Percentiles rank a stretch among this genome's conserved stretches.
phyloP scores from a whole-genome alignment of 1,284 basidiomycete genomes.

The Inonotus obliquus region DNA sequence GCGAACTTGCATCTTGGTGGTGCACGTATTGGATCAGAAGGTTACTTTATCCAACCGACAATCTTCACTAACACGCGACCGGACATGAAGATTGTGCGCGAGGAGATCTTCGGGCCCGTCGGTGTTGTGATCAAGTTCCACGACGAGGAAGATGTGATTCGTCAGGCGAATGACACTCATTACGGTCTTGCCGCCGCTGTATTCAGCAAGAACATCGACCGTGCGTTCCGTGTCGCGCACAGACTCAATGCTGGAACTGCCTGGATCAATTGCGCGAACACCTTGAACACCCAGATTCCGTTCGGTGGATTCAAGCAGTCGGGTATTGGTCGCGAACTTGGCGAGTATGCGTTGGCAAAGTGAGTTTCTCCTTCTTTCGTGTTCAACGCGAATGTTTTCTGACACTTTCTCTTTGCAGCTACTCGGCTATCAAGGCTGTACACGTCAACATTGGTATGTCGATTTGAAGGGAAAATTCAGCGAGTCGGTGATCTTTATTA shows the following conservation, averaged over 20 bases:
- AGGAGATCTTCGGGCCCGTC: slow-evolving; percentile 92
- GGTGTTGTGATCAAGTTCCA: slow-evolving; percentile 72
- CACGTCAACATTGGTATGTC: slow-evolving; percentile 67
- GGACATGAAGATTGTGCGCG: slow-evolving; percentile 83
- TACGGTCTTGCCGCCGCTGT: slow-evolving; percentile 88
- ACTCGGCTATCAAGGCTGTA: slow-evolving; percentile 81
- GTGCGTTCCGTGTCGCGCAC: slow-evolving; percentile 73
- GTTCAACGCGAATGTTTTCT: slow-evolving; percentile 6
- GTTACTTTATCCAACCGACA: slow-evolving; percentile 79
- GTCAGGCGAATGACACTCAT: slow-evolving; percentile 77
- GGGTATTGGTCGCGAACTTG: slow-evolving; percentile 83
- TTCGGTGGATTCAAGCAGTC: slow-evolving; percentile 90
- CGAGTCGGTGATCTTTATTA: not conserved
- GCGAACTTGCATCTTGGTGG: slow-evolving; percentile 83
- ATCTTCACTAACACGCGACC: slow-evolving; percentile 78
- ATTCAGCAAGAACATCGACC: slow-evolving; percentile 76
- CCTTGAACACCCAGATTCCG: slow-evolving; percentile 60
- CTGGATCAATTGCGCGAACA: slow-evolving; percentile 78
- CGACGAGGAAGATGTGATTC: slow-evolving; percentile 67
- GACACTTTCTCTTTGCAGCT: slow-evolving; percentile 43
- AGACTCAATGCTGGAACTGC: slow-evolving; percentile 80
- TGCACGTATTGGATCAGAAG: slow-evolving; percentile 64
- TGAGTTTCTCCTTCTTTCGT: slow-evolving; percentile 32
- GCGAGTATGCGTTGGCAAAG: slow-evolving; percentile 74
- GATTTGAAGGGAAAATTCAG: not conserved